Evolutionary conservation across 768 basidiomycete genomes (phyloP).

Genomic region (Leccinum uliginosum): DNA sequence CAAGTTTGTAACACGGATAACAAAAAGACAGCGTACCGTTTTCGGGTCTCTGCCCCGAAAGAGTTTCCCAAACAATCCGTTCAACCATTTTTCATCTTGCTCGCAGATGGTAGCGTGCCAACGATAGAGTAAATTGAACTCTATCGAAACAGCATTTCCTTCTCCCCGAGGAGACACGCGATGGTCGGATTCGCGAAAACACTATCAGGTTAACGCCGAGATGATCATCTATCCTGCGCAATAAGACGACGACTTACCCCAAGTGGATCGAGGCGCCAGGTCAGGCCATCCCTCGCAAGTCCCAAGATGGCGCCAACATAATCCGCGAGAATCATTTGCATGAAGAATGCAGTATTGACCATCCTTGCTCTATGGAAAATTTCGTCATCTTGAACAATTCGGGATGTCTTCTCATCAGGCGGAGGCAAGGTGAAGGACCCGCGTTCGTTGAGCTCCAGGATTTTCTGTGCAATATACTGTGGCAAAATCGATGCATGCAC

Average conservation of each 20-base stretch:
- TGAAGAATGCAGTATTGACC: slow-evolving; percentile 69
- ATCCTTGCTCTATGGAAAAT: slow-evolving; percentile 71
- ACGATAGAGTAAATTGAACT: slow-evolving; percentile 59
- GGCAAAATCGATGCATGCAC: slow-evolving; percentile 5
- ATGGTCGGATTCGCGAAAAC: slow-evolving; percentile 48
- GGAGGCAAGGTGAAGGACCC: slow-evolving; percentile 37
- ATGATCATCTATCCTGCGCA: neutral
- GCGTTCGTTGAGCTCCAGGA: slow-evolving; percentile 66
- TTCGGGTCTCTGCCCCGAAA: slow-evolving; percentile 40
- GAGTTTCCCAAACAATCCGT: slow-evolving; percentile 39
- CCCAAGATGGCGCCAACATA: slow-evolving; percentile 75
- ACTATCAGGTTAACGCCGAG: slow-evolving; percentile 28
- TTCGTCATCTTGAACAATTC: slow-evolving; percentile 62
- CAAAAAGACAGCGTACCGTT: slow-evolving; percentile 29
- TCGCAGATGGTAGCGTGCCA: slow-evolving; percentile 66
- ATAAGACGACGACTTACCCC: slow-evolving; percentile 34
- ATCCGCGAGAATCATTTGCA: slow-evolving; percentile 65
- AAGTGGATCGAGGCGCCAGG: slow-evolving; percentile 70
- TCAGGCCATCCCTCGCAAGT: slow-evolving; percentile 55
- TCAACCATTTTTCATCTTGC: slow-evolving; percentile 54
- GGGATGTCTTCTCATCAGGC: slow-evolving; percentile 14
- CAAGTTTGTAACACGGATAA: neutral
- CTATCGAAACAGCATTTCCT: slow-evolving; percentile 73
- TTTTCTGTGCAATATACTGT: slow-evolving; percentile 66
- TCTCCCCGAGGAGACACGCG: slow-evolving; percentile 56